Conservation (phyloP, 768 basidiomycete genomes). For the Auricularia sp. region DNA sequence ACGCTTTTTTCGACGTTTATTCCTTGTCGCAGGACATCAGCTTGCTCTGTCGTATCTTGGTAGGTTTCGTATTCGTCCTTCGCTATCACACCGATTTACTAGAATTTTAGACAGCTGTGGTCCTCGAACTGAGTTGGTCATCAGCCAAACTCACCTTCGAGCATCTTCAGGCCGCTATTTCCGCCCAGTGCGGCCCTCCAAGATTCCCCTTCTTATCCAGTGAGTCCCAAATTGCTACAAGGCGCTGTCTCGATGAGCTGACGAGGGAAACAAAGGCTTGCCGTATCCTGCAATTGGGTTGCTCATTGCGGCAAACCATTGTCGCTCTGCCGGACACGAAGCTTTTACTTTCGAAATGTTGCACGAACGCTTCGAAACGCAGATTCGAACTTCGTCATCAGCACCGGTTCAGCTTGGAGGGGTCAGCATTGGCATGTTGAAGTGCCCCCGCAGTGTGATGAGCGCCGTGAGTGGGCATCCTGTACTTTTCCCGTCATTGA, state of each 20-base stretch:
- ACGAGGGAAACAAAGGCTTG: constrained; percentile 36
- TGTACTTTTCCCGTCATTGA: background rate
- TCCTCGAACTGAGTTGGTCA: constrained; percentile 29
- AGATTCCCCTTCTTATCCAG: constrained; percentile 45
- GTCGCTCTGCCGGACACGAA: constrained; percentile 64
- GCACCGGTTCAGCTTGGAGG: constrained; percentile 70
- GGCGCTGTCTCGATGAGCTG: constrained; percentile 1
- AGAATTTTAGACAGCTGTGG: constrained; percentile 11
- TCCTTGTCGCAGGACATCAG: constrained; percentile 25
- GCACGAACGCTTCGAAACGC: constrained; percentile 65
- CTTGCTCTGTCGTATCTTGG: constrained; percentile 25
- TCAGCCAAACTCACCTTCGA: constrained; percentile 45
- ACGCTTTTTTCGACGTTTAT: constrained; percentile 1
- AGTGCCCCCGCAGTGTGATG: constrained; percentile 53
- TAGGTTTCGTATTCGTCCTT: constrained; percentile 8
- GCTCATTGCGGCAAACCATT: constrained; percentile 76
- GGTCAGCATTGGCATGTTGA: constrained; percentile 59
- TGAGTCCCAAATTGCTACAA: constrained; percentile 20
- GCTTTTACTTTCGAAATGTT: constrained; percentile 89
- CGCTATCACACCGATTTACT: background rate
- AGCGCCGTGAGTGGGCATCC: constrained; percentile 42
- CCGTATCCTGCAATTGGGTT: constrained; percentile 75
- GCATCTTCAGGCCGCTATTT: constrained; percentile 33
- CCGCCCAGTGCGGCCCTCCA: constrained; percentile 47
- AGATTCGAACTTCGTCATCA: constrained; percentile 58